A percentile compares a stretch with the other conserved stretches of the same genome.
phyloP scores from a whole-genome alignment of 208 protist species.

The Leishmania martiniquensis region DNA sequence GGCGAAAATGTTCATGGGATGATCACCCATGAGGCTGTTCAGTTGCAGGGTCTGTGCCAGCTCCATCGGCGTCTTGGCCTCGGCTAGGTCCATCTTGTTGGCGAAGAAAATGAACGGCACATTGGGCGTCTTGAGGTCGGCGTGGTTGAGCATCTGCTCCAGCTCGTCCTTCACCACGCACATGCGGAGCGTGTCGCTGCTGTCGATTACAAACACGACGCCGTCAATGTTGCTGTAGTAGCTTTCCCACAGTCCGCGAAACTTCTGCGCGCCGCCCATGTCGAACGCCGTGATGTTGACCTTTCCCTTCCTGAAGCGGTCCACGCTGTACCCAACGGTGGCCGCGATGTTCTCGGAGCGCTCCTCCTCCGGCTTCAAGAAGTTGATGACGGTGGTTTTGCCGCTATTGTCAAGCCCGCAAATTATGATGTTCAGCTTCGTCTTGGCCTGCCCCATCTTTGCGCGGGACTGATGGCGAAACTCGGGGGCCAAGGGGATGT shows the following conservation, averaged over 20 bases:
- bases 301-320: constrained; percentile 95
- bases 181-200: constrained; percentile 85
- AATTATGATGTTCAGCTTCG: constrained; percentile 83
- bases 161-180: constrained; percentile 90
- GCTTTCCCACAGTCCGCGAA: constrained; percentile 95
- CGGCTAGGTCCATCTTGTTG: constrained; percentile 93
- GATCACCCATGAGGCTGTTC: constrained; percentile 56
- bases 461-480: not conserved
- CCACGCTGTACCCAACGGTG: constrained; percentile 96
- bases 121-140: constrained; percentile 41
- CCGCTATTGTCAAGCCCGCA: constrained; percentile 94
- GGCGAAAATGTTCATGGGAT: constrained; percentile 87
- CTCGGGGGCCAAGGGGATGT: too few species aligned
- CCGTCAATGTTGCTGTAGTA: constrained; percentile 97
- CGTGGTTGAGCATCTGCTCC: constrained; percentile 73
- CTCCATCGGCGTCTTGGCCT: constrained; percentile 80
- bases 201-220: constrained; percentile 95
- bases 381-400: constrained; percentile 98
- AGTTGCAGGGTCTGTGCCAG: constrained; percentile 85
- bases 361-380: constrained; percentile 95
- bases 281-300: constrained; percentile 98
- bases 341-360: constrained; percentile 94
- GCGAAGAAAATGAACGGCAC: constrained; percentile 88
- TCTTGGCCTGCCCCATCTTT: constrained; percentile 83
- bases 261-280: constrained; percentile 98